A percentile compares a stretch with the other conserved stretches of the same genome.
phyloP scores from a whole-genome alignment of 352 stramenopile genomes.

The Plasmopara viticola region DNA sequence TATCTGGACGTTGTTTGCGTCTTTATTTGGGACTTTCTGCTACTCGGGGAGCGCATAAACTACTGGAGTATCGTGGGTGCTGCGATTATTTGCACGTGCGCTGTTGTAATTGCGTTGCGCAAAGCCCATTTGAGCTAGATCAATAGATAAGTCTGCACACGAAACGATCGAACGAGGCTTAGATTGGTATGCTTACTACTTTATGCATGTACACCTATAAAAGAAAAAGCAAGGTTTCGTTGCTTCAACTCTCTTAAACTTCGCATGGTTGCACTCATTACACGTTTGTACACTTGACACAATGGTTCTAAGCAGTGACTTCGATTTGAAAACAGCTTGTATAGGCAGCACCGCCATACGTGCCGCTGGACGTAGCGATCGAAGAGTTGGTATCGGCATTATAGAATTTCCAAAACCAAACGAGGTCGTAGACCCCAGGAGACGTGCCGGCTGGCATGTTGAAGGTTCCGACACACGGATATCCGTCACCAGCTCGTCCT shows the following conservation, averaged over 20 bases:
- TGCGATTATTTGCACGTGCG: slow-evolving; percentile 57
- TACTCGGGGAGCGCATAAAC: slow-evolving; percentile 62
- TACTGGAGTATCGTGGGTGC: slow-evolving; percentile 67
- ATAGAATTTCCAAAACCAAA: slow-evolving; percentile 73
- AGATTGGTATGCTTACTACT: slow-evolving; percentile 2
- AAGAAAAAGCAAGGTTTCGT: background rate
- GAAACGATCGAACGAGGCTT: slow-evolving; percentile 5
- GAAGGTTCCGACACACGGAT: slow-evolving; percentile 36
- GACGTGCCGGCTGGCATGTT: slow-evolving; percentile 37
- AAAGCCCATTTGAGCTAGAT: slow-evolving; percentile 31
- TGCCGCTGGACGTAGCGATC: slow-evolving; percentile 37
- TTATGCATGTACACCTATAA: background rate
- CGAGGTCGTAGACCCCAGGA: slow-evolving; percentile 34
- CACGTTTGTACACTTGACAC: background rate
- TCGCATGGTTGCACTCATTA: slow-evolving; percentile 6
- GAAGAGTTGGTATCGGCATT: slow-evolving; percentile 42
- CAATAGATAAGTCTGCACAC: background rate
- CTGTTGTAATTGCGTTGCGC: slow-evolving; percentile 57
- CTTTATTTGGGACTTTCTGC: slow-evolving; percentile 68
- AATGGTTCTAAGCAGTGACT: slow-evolving; percentile 6
- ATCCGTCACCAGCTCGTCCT: too few species aligned
- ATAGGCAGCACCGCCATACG: slow-evolving; percentile 51
- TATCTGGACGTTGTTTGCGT: slow-evolving; percentile 81
- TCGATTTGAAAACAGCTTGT: slow-evolving; percentile 27
- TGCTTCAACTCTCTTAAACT: background rate